phyloP scores from a whole-genome alignment of 257 asterid genomes.

The Rauvolfia tetraphylla region DNA sequence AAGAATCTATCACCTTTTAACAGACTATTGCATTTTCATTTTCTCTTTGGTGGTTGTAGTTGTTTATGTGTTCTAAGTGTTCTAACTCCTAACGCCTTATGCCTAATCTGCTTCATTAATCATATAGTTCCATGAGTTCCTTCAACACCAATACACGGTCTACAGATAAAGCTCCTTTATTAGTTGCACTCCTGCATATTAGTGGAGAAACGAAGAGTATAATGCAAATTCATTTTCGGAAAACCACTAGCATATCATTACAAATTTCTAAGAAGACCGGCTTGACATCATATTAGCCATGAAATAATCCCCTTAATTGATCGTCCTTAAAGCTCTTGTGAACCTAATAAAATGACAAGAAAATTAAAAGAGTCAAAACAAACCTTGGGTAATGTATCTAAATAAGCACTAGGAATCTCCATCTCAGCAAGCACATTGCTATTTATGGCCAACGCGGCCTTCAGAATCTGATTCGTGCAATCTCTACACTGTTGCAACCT shows the following conservation, averaged over 20 bases:
- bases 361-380: background rate
- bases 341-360: background rate
- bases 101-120: background rate
- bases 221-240: background rate
- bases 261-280: background rate
- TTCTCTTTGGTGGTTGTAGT: background rate
- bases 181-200: background rate
- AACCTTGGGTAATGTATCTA: slow-evolving; percentile 93
- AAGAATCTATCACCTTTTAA: background rate
- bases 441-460: slow-evolving; percentile 95
- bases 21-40: background rate
- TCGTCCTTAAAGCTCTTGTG: background rate
- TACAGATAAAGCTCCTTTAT: background rate
- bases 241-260: background rate
- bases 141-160: background rate
- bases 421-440: slow-evolving; percentile 83
- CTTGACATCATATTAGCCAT: background rate
- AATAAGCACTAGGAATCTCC: slow-evolving; percentile 85
- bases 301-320: background rate
- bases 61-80: background rate
- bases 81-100: background rate
- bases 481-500: slow-evolving; percentile 92
- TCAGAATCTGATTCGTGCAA: slow-evolving; percentile 89
- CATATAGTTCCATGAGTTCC: background rate
- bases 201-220: background rate